A percentile compares a stretch with the other conserved stretches of the same genome.
phyloP scores from a whole-genome alignment of 345 rosid species.

The Boechera stricta region DNA sequence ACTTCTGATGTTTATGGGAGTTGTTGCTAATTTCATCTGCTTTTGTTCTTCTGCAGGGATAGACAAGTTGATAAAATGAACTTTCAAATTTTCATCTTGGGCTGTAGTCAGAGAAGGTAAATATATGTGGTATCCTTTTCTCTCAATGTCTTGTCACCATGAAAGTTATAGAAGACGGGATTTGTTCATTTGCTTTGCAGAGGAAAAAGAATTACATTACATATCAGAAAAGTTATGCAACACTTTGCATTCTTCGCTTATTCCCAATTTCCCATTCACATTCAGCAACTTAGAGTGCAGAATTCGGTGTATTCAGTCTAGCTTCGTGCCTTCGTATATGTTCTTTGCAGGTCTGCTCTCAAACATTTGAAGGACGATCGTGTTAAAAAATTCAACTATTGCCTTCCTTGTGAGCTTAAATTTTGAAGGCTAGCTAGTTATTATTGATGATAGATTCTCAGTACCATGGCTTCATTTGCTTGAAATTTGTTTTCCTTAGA shows the following conservation, averaged over 20 bases:
- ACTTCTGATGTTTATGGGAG: background rate
- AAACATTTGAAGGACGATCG: constrained; percentile 83
- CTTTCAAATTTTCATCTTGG: constrained; percentile 65
- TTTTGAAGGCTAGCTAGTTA: constrained; percentile 1
- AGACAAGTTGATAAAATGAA: constrained; percentile 71
- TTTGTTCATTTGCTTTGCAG: constrained; percentile 10
- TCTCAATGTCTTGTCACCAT: background rate
- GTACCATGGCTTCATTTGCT: constrained; percentile 8
- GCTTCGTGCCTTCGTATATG: constrained; percentile 13
- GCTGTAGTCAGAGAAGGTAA: constrained; percentile 90
- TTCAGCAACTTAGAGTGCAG: background rate
- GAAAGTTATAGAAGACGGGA: background rate
- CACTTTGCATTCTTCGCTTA: background rate
- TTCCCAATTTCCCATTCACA: background rate
- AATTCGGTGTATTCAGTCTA: constrained; percentile 11
- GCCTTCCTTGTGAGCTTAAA: constrained; percentile 82
- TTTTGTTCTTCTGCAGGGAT: constrained; percentile 58
- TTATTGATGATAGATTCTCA: constrained; percentile 6
- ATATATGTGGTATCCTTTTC: constrained; percentile 4
- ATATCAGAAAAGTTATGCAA: constrained; percentile 23
- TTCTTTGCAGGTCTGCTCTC: constrained; percentile 75
- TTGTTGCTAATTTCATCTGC: constrained; percentile 26
- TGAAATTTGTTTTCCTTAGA: background rate
- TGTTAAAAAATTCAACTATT: constrained; percentile 74
- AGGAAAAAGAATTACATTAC: background rate